These are phyloP conservation scores for Lobosporangium transversale DNA, from an alignment of 192 early-diverging fungal species.

Conservation along the genomic window DNA sequence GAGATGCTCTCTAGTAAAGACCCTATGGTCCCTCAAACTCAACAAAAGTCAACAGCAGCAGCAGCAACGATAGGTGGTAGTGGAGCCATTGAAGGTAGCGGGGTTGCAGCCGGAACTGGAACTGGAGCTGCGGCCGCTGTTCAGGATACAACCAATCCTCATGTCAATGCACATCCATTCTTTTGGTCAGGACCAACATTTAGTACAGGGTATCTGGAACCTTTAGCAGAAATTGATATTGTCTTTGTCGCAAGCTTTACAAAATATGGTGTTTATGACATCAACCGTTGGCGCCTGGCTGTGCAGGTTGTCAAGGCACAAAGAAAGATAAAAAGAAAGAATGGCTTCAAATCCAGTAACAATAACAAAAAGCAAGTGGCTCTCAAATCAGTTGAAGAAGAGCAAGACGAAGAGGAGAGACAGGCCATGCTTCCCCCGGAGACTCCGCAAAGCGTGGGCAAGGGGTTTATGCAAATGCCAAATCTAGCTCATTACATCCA, in stretches of 20 bases:
- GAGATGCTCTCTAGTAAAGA: conserved; percentile 62
- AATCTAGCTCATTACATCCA: conserved; percentile 51
- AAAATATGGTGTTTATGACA: conserved; percentile 73
- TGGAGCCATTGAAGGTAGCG: no score
- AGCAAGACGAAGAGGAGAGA: conserved; percentile 3
- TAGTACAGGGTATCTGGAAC: conserved; percentile 64
- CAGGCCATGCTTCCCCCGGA: not conserved
- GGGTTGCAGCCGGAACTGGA: no score
- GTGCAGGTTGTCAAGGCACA: conserved; percentile 53
- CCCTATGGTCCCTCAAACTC: conserved; percentile 28
- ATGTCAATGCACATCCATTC: conserved; percentile 48
- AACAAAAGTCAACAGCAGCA: no score
- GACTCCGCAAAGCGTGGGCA: conserved; percentile 22
- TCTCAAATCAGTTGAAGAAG: not conserved
- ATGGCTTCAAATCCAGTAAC: not conserved
- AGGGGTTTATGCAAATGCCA: conserved; percentile 51
- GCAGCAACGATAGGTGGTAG: no score
- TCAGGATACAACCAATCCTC: conserved; percentile 28
- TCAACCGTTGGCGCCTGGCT: conserved; percentile 78
- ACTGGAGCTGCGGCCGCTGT: conserved; percentile 12
- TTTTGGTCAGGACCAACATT: conserved; percentile 75
- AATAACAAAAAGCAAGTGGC: not conserved
- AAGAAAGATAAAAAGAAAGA: conserved; percentile 7
- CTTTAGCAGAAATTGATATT: conserved; percentile 59
- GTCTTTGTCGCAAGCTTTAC: conserved; percentile 66